Evolutionary conservation across 805 yeast genomes (phyloP).

Genomic region (Peterozyma toletana): DNA sequence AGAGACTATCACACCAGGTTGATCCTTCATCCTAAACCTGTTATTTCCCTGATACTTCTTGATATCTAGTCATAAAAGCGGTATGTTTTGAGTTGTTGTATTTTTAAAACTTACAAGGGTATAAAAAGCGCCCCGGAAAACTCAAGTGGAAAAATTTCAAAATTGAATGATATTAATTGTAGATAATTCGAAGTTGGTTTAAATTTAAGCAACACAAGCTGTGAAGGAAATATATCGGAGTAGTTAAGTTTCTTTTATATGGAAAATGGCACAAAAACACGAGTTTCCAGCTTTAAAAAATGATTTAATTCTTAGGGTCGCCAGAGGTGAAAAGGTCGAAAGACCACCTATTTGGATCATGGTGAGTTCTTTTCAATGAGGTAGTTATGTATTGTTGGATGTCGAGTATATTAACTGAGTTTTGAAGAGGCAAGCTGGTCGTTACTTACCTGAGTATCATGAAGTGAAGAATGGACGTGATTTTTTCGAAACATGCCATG

Average conservation of each 20-base stretch:
- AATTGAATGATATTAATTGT: too few species aligned
- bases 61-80: too few species aligned
- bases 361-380: constrained; percentile 32
- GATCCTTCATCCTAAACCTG: neutral
- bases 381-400: neutral
- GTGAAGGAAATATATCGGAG: too few species aligned
- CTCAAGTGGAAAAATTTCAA: too few species aligned
- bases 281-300: constrained; percentile 75
- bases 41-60: too few species aligned
- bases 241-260: too few species aligned
- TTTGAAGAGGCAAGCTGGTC: constrained; percentile 84
- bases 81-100: too few species aligned
- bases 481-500: constrained; percentile 92
- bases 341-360: constrained; percentile 98
- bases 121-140: too few species aligned
- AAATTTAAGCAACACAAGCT: too few species aligned
- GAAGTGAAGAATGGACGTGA: constrained; percentile 78
- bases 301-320: constrained; percentile 88
- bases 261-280: constrained; percentile 1
- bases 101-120: too few species aligned
- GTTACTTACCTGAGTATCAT: constrained; percentile 89
- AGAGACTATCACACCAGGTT: constrained; percentile 14
- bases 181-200: too few species aligned
- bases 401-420: too few species aligned
- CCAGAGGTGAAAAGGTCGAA: constrained; percentile 83